These are phyloP conservation scores for Scytalidium lignicola DNA, from an alignment of 2,329 filamentous ascomycete genomes.

Conservation along the genomic window DNA sequence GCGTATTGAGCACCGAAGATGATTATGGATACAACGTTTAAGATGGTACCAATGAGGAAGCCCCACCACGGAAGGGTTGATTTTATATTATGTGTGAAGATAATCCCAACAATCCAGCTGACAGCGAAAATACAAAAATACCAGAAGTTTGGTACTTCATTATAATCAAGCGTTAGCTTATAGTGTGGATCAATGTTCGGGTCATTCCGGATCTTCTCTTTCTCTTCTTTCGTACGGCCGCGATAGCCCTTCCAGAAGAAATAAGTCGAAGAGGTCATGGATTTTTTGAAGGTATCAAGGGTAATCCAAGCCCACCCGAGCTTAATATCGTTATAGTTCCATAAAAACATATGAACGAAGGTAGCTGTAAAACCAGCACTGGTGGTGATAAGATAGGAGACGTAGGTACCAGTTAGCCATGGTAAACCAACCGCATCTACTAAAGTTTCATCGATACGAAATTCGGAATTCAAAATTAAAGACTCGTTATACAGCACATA, in stretches of 20 bases:
- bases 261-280: constrained; percentile 5
- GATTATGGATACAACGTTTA: constrained; percentile 31
- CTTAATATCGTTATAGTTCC: constrained; percentile 31
- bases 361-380: constrained; percentile 41
- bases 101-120: constrained; percentile 11
- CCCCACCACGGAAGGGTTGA: constrained; percentile 37
- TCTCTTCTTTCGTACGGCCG: constrained; percentile 10
- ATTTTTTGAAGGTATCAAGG: neutral
- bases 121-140: constrained; percentile 28
- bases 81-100: constrained; percentile 30
- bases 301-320: constrained; percentile 22
- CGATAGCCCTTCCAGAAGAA: constrained; percentile 9
- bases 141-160: constrained; percentile 36
- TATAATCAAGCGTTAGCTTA: constrained; percentile 34
- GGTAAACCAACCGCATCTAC: constrained; percentile 34
- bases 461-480: constrained; percentile 32
- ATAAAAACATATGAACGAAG: constrained; percentile 35
- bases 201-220: constrained; percentile 9
- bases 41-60: constrained; percentile 31
- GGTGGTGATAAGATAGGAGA: constrained; percentile 31
- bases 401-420: constrained; percentile 31
- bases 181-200: constrained; percentile 35
- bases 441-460: constrained; percentile 30
- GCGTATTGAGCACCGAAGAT: constrained; percentile 31
- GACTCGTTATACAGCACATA: constrained; percentile 37